Percentiles rank a stretch among this genome's conserved stretches.
phyloP scores from a whole-genome alignment of 345 rosid species.

The Turritis glabra region DNA sequence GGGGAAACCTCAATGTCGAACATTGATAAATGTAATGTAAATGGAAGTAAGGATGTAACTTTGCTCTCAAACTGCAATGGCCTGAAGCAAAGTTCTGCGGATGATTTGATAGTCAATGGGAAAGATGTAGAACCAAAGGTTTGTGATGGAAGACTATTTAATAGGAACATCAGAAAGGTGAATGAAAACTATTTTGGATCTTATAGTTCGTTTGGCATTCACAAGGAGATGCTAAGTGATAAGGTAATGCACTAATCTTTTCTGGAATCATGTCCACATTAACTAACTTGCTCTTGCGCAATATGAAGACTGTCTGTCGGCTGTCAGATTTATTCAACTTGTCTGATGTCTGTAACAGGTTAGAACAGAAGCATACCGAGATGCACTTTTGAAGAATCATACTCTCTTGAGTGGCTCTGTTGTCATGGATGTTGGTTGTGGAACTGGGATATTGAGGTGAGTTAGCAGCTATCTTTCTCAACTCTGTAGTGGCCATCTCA shows the following conservation, averaged over 20 bases:
- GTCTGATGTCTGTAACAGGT: constrained; percentile 47
- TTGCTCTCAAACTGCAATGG: constrained; percentile 40
- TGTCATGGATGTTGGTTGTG: constrained; percentile 99
- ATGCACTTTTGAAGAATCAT: constrained; percentile 82
- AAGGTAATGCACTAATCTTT: constrained; percentile 52
- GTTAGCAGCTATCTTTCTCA: constrained; percentile 6
- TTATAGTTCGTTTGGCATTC: constrained; percentile 86
- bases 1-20: constrained; percentile 31
- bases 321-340: constrained; percentile 17
- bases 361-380: constrained; percentile 79
- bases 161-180: constrained; percentile 58
- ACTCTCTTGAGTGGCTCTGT: constrained; percentile 69
- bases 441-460: constrained; percentile 93
- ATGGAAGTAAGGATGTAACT: constrained; percentile 39
- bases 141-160: constrained; percentile 40
- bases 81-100: constrained; percentile 33
- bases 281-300: background rate
- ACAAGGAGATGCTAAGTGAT: constrained; percentile 87
- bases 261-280: constrained; percentile 1
- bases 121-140: constrained; percentile 30
- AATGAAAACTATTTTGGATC: constrained; percentile 86
- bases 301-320: constrained; percentile 9
- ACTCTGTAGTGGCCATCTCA: background rate
- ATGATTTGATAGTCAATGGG: constrained; percentile 36
- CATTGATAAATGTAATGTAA: constrained; percentile 26